A percentile compares a stretch with the other conserved stretches of the same genome.
Conservation (phyloP, 768 basidiomycete genomes). For the Symmetrospora coprosmae region DNA sequence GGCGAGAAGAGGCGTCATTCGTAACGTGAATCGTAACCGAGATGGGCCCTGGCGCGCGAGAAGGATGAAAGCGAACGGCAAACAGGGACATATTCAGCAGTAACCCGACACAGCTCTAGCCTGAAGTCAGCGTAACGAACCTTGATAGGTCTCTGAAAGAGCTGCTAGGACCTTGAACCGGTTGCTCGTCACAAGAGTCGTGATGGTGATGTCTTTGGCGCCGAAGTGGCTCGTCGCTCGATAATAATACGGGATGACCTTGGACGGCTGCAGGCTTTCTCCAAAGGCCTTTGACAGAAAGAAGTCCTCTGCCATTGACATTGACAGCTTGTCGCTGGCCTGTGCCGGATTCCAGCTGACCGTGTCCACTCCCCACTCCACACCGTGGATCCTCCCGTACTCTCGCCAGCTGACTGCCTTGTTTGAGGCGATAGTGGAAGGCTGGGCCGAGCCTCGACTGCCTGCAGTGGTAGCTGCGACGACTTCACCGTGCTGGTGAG, state of each 20-base stretch:
- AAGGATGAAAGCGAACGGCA: not conserved
- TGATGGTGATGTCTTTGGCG: slow-evolving; percentile 61
- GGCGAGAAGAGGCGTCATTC: slow-evolving; percentile 38
- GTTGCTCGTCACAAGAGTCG: slow-evolving; percentile 67
- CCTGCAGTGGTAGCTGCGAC: too few species aligned
- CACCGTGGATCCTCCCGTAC: slow-evolving; percentile 1
- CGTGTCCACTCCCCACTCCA: slow-evolving; percentile 1
- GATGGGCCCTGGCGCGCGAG: slow-evolving; percentile 67
- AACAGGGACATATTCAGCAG: not conserved
- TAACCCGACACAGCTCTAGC: not conserved
- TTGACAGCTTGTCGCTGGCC: not conserved
- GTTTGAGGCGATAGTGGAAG: too few species aligned
- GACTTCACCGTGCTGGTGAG: too few species aligned
- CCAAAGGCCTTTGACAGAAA: slow-evolving; percentile 32
- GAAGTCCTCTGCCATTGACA: slow-evolving; percentile 29
- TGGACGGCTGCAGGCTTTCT: slow-evolving; percentile 46
- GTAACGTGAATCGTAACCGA: slow-evolving; percentile 68
- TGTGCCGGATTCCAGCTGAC: not conserved
- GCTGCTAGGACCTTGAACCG: slow-evolving; percentile 58
- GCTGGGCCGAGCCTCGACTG: too few species aligned
- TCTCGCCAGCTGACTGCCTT: too few species aligned
- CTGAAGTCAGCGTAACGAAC: slow-evolving; percentile 39
- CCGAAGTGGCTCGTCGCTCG: slow-evolving; percentile 45
- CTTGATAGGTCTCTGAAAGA: slow-evolving; percentile 63
- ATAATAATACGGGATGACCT: slow-evolving; percentile 69